Conservation (phyloP, 495 filamentous ascomycete species). For the Cudoniella acicularis region DNA sequence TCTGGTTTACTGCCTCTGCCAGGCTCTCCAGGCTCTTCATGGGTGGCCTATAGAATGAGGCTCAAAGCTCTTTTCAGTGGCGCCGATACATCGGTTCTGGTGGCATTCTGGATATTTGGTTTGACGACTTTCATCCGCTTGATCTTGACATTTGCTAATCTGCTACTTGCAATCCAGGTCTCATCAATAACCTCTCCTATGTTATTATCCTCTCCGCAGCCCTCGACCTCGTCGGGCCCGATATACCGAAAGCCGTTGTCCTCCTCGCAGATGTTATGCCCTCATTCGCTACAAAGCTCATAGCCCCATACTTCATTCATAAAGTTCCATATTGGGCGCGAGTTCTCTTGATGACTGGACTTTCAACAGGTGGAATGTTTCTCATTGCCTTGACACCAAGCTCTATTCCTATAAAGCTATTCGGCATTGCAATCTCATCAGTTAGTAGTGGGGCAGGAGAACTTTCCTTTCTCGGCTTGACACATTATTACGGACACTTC, state of each 20-base stretch:
- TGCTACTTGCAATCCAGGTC: conserved; percentile 46
- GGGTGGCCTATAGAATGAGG: conserved; percentile 63
- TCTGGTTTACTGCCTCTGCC: conserved; percentile 62
- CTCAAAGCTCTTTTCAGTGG: conserved; percentile 60
- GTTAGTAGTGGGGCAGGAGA: conserved; percentile 82
- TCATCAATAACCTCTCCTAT: conserved; percentile 98
- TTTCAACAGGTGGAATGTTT: conserved; percentile 82
- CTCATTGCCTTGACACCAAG: conserved; percentile 75
- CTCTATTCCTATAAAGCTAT: conserved; percentile 68
- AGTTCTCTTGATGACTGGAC: conserved; percentile 63
- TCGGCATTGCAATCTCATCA: conserved; percentile 81
- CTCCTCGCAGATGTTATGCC: conserved; percentile 91
- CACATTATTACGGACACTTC: conserved; percentile 90
- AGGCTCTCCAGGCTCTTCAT: conserved; percentile 69
- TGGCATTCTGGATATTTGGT: conserved; percentile 95
- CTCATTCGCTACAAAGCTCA: conserved; percentile 80
- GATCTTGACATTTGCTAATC: too few species aligned
- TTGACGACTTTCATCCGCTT: too few species aligned
- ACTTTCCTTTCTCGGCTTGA: conserved; percentile 82
- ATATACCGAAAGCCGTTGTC: conserved; percentile 83
- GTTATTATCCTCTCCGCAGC: conserved; percentile 96
- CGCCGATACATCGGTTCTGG: conserved; percentile 67
- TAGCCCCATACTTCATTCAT: conserved; percentile 92
- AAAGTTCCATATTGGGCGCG: conserved; percentile 73
- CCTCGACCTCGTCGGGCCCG: conserved; percentile 85